Conservation (phyloP, 2,329 filamentous ascomycete species). For the Aspergillus ochraceus region DNA sequence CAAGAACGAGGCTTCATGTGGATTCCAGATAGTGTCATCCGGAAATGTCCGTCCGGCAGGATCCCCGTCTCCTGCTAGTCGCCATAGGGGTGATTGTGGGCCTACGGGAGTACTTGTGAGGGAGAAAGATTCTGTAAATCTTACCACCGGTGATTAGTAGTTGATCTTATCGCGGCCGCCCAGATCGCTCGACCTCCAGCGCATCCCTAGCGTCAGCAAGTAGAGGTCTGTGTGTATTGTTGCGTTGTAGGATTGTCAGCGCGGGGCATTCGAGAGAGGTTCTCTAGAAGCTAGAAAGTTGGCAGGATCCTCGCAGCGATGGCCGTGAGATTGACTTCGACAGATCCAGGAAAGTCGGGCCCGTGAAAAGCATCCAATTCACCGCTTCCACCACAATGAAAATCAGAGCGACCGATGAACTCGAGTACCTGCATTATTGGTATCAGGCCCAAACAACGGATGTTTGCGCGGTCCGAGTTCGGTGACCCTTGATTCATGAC, state of each 20-base stretch:
- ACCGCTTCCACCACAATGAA: not conserved
- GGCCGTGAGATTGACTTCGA: not conserved
- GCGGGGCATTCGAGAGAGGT: no score
- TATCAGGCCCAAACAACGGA: not conserved
- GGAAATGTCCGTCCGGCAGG: not conserved
- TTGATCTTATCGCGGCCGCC: no score
- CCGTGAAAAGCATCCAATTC: not conserved
- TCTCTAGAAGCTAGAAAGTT: not conserved
- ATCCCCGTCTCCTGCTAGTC: not conserved
- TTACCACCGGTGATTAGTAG: no score
- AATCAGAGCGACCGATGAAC: not conserved
- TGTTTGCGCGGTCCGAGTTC: not conserved
- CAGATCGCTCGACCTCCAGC: no score
- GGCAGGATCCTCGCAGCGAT: no score
- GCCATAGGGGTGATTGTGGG: not conserved
- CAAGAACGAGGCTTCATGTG: not conserved
- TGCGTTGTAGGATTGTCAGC: no score
- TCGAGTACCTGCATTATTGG: not conserved
- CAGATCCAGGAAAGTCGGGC: not conserved
- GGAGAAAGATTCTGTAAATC: no score
- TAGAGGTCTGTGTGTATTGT: no score
- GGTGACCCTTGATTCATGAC: not conserved
- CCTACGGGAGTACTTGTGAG: no score
- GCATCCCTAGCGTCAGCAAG: no score
- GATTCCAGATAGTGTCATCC: not conserved